Percentiles rank a stretch among this genome's conserved stretches.
These are phyloP conservation scores for Aspergillus calidoustus DNA, from an alignment of 2,329 filamentous ascomycete species.

Conservation along the genomic window DNA sequence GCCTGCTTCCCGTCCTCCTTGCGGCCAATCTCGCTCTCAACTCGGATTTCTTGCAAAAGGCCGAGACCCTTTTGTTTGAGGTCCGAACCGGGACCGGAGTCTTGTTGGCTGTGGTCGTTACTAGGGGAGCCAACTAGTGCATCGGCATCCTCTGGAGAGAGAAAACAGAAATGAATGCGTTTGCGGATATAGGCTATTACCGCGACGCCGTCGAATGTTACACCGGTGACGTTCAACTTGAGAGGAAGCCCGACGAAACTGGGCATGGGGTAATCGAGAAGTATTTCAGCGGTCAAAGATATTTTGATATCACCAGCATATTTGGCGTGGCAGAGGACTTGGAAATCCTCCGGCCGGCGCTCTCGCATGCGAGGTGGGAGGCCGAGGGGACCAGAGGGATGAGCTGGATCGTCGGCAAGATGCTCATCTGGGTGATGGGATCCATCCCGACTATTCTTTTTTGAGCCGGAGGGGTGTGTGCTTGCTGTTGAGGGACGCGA, in stretches of 20 bases:
- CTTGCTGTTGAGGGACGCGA: conserved; percentile 51
- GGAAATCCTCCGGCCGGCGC: conserved; percentile 80
- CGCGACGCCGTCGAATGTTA: conserved; percentile 94
- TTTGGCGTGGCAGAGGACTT: conserved; percentile 87
- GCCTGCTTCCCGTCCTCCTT: conserved; percentile 91
- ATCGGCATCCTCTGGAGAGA: conserved; percentile 88
- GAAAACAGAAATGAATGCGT: conserved; percentile 89
- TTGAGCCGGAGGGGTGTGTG: conserved; percentile 38
- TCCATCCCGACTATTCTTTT: conserved; percentile 33
- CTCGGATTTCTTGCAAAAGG: conserved; percentile 86
- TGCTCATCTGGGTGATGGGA: conserved; percentile 27
- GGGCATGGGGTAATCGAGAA: conserved; percentile 97
- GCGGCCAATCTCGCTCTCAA: conserved; percentile 97
- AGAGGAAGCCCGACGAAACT: conserved; percentile 96
- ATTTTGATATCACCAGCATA: conserved; percentile 88
- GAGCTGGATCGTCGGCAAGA: conserved; percentile 25
- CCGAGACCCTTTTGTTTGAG: conserved; percentile 64
- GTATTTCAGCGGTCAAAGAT: conserved; percentile 89
- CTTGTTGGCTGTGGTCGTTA: background rate
- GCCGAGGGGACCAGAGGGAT: conserved; percentile 24
- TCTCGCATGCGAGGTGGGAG: conserved; percentile 67
- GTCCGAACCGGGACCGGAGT: conserved; percentile 28
- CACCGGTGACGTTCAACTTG: conserved; percentile 89
- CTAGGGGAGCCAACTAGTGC: conserved; percentile 64
- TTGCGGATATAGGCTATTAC: conserved; percentile 90